Evolutionary conservation across 2,329 filamentous ascomycete genomes (phyloP).

Genomic region (Purpureocillium lavendulum): DNA sequence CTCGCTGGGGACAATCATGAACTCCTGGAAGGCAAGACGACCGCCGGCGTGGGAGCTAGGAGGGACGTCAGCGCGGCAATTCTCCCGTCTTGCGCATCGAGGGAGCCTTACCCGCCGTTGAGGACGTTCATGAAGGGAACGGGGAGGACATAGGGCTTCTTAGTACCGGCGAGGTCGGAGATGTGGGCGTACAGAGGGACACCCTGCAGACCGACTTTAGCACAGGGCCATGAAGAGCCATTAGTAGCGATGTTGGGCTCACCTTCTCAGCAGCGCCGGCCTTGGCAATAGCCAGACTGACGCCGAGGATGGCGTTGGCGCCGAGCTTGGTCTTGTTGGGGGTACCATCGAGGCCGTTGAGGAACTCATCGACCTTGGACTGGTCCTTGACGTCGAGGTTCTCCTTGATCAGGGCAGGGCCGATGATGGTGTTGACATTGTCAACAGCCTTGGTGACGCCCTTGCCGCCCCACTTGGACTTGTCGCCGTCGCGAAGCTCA

Average conservation of each 20-base stretch:
- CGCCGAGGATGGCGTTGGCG: conserved; percentile 83
- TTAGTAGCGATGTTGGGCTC: conserved; percentile 6
- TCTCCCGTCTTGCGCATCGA: too few species aligned
- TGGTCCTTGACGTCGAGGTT: conserved; percentile 81
- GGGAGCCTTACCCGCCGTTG: conserved; percentile 54
- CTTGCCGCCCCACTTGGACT: conserved; percentile 79
- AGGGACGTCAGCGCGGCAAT: too few species aligned
- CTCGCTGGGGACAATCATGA: conserved; percentile 85
- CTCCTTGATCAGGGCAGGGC: conserved; percentile 73
- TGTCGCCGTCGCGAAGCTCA: conserved; percentile 86
- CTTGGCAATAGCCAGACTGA: conserved; percentile 78
- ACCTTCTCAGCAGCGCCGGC: conserved; percentile 83
- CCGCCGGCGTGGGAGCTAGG: conserved; percentile 87
- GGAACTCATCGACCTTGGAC: conserved; percentile 73
- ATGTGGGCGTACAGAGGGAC: conserved; percentile 83
- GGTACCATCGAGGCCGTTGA: conserved; percentile 78
- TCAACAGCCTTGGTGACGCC: conserved; percentile 78
- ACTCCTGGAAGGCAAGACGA: conserved; percentile 89
- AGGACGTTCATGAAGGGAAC: conserved; percentile 93
- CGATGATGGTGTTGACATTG: conserved; percentile 79
- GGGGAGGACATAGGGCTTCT: conserved; percentile 85
- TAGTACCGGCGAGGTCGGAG: conserved; percentile 79
- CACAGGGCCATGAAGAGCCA: neutral
- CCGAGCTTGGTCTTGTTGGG: conserved; percentile 82
- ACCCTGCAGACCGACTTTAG: conserved; percentile 33